Evolutionary conservation across 208 protist genomes (phyloP).

Genomic region (Strigomonas culicis): DNA sequence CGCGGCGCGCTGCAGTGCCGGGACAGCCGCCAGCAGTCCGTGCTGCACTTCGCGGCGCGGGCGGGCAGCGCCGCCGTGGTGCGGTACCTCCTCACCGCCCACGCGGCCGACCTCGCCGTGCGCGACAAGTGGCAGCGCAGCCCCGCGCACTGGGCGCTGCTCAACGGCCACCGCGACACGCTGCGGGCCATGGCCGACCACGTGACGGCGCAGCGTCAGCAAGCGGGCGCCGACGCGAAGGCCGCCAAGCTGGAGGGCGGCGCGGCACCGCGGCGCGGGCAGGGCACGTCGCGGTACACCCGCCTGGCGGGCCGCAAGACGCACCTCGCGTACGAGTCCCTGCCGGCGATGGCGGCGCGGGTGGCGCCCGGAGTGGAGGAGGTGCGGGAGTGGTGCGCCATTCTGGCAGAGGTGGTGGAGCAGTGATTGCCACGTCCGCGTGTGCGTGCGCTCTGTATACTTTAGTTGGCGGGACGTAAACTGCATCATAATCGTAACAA

Average conservation of each 20-base stretch:
- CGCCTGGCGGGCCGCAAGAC: constrained; percentile 44
- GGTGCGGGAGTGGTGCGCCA: constrained; percentile 19
- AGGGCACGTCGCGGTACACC: constrained; percentile 17
- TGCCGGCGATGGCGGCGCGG: constrained; percentile 26
- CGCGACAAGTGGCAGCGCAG: constrained; percentile 73
- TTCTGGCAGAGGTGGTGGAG: constrained; percentile 22
- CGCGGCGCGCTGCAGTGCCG: constrained; percentile 20
- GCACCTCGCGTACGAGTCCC: constrained; percentile 42
- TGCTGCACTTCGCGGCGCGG: constrained; percentile 60
- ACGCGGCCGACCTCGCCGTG: constrained; percentile 20
- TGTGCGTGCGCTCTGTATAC: no score
- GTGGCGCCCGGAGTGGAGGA: constrained; percentile 13
- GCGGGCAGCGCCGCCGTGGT: constrained; percentile 23
- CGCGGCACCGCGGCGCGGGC: background rate
- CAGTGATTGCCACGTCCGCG: no score
- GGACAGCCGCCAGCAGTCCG: constrained; percentile 48
- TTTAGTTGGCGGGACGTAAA: no score
- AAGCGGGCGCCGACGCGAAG: background rate
- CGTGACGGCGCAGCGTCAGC: background rate
- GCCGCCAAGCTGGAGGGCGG: background rate
- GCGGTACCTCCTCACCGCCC: constrained; percentile 24
- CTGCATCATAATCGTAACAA: background rate
- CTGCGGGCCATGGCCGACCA: constrained; percentile 27
- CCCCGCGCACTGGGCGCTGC: constrained; percentile 51
- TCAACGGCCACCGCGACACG: constrained; percentile 34